Percentiles rank a stretch among this genome's conserved stretches.
Conservation (phyloP, 495 filamentous ascomycete genomes). For the Lophiostoma macrostomum region DNA sequence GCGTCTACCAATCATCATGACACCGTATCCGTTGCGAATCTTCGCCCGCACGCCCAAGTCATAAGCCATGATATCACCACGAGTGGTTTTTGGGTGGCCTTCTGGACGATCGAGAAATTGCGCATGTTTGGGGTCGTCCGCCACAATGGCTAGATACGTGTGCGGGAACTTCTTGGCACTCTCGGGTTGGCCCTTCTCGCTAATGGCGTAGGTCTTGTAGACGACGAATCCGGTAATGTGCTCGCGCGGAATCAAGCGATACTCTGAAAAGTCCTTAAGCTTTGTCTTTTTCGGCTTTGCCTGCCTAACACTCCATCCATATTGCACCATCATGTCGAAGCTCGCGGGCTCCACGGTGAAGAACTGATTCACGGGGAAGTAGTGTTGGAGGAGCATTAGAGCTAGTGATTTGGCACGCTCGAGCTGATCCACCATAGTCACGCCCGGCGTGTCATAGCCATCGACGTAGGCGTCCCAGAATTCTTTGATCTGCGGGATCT, state of each 20-base stretch:
- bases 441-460: neutral
- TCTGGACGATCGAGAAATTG: no score
- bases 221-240: slow-evolving; percentile 17
- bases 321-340: neutral
- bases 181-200: neutral
- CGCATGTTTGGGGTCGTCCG: slow-evolving; percentile 15
- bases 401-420: neutral
- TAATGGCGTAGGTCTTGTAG: neutral
- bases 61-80: slow-evolving; percentile 6
- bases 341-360: neutral
- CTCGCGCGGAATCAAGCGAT: slow-evolving; percentile 4
- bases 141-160: slow-evolving; percentile 11
- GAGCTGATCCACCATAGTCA: neutral
- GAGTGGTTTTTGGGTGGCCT: neutral
- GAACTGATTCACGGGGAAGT: neutral
- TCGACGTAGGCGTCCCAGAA: neutral
- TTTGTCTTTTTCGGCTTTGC: neutral
- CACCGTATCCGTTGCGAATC: neutral
- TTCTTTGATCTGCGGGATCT: neutral
- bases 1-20: slow-evolving; percentile 7
- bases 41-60: slow-evolving; percentile 3
- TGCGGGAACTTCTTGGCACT: neutral
- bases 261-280: neutral
- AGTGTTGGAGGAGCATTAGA: slow-evolving; percentile 1
- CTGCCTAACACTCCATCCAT: neutral